Evolutionary conservation across 2,329 filamentous ascomycete genomes (phyloP), one percentile per base, ranked within the genome.

Genomic region (Aspergillus intermedius): DNA sequence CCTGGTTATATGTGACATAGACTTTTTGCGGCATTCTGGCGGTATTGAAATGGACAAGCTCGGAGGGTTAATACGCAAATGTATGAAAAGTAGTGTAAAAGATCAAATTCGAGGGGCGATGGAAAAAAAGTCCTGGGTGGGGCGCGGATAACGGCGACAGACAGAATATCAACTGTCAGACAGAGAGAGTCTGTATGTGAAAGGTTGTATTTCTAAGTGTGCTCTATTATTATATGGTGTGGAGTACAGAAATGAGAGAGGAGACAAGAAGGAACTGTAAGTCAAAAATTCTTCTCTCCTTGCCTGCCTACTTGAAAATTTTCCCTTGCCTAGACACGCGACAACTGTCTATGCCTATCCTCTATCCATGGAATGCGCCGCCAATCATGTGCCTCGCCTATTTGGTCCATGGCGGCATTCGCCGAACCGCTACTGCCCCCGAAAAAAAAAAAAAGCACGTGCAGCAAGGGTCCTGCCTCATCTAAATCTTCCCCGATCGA

Each of bases 1-100:
- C 88, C 82, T 93, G 83, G 71, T 94, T 95, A 74, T 95, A 95
- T 60, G 88, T 93, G 67, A 93, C 83, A 75, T 91, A 94, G 69
- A 90, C 72, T 71, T 94, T 94, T 72, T 91, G 79, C 57, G 87
- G 80, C 86, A 91, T 91, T 52, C 75, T 85, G 59, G 47, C 50
- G 52, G 46, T 35, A 37, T 48, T 37, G 23, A 19, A 42, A 4
- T 23, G 12, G 22, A 19, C 12, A 44, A 19, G 13, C 5, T 12
- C 13, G 3, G 4, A 17, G 15, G n/a, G 10, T 17, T 10, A 30
- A 32, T 15, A 49, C 44, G 37, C n/a, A n/a, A 46, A 25, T 19
- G 30, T 39, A 41, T 19, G 13, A 19, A 32, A 44, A 32, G 32
- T 21, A 44, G 9, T 30, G 9, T 35, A 35, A 21, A 34, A 35